Conservation (phyloP, 148 eudicot species). For the Cornus controversa region DNA sequence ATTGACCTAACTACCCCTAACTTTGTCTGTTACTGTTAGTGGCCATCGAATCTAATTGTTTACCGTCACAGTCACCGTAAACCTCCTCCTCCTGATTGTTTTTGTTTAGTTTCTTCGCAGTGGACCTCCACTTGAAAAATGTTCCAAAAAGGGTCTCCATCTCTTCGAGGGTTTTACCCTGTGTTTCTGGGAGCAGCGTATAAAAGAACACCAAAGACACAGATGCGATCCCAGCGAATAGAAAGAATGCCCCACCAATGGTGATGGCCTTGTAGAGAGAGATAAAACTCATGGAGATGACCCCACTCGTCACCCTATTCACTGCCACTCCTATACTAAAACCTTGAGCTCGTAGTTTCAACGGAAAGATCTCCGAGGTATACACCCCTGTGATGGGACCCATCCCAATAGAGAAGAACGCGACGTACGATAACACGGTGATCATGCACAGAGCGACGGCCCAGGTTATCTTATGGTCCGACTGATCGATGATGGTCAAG, state of each 20-base stretch:
- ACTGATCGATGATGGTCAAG: conserved; percentile 26
- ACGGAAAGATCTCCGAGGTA: conserved; percentile 48
- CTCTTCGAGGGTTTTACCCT: conserved; percentile 53
- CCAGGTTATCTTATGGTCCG: conserved; percentile 21
- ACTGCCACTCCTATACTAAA: conserved; percentile 49
- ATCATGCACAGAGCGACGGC: conserved; percentile 29
- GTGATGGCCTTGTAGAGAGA: conserved; percentile 45
- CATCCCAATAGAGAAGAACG: conserved; percentile 46
- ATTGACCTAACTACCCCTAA: not conserved
- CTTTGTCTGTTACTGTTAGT: not conserved
- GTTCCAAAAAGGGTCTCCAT: conserved; percentile 58
- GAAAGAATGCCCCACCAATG: conserved; percentile 65
- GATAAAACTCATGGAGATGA: conserved; percentile 49
- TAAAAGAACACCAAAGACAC: conserved; percentile 53
- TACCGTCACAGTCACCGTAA: not conserved
- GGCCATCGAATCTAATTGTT: conserved; percentile 17
- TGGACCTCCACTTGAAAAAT: conserved; percentile 35
- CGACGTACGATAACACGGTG: conserved; percentile 26
- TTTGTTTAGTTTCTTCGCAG: conserved; percentile 6
- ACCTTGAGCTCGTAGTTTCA: conserved; percentile 57
- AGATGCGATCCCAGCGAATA: conserved; percentile 39
- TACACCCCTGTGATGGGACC: conserved; percentile 58
- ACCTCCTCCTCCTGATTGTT: not conserved
- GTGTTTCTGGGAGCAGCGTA: conserved; percentile 59
- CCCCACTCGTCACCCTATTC: conserved; percentile 57